A percentile compares a stretch with the other conserved stretches of the same genome.
Evolutionary conservation across 495 filamentous ascomycete genomes (phyloP).

Genomic region (Friedmanniomyces simplex): DNA sequence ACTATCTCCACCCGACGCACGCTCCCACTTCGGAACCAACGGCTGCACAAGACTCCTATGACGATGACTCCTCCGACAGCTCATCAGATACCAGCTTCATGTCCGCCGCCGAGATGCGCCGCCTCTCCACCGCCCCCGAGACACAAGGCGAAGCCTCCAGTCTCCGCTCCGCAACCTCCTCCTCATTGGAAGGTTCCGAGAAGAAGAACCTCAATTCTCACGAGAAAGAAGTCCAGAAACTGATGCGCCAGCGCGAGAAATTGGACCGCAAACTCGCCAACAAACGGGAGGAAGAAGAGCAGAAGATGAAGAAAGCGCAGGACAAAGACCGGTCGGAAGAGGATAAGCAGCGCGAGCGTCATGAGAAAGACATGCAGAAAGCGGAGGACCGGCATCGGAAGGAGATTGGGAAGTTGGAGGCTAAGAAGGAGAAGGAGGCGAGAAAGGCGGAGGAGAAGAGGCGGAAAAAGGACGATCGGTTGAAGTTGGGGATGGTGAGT

Average conservation of each 20-base stretch:
- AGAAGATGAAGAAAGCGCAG: slow-evolving; percentile 38
- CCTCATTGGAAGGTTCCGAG: slow-evolving; percentile 1
- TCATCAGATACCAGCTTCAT: slow-evolving; percentile 26
- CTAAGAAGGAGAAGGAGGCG: slow-evolving; percentile 36
- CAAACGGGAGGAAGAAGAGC: slow-evolving; percentile 36
- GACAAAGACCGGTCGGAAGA: slow-evolving; percentile 27
- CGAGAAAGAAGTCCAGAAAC: slow-evolving; percentile 65
- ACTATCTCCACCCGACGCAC: not conserved
- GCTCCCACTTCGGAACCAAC: not conserved
- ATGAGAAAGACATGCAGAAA: slow-evolving; percentile 48
- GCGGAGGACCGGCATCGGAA: slow-evolving; percentile 54
- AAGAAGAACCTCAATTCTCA: slow-evolving; percentile 36
- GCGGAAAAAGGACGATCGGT: slow-evolving; percentile 30
- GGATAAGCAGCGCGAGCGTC: slow-evolving; percentile 47
- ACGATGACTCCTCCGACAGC: not conserved
- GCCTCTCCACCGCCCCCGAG: slow-evolving; percentile 1
- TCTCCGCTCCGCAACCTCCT: not conserved
- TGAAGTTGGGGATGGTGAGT: slow-evolving; percentile 17
- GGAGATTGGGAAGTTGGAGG: slow-evolving; percentile 53
- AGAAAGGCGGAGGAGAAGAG: slow-evolving; percentile 27
- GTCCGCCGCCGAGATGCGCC: slow-evolving; percentile 28
- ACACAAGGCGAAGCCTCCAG: not conserved
- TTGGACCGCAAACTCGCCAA: slow-evolving; percentile 57
- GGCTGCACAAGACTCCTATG: not conserved
- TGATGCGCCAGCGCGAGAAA: slow-evolving; percentile 58